Conservation (phyloP, 495 filamentous ascomycete genomes). For the Evernia prunastri region DNA sequence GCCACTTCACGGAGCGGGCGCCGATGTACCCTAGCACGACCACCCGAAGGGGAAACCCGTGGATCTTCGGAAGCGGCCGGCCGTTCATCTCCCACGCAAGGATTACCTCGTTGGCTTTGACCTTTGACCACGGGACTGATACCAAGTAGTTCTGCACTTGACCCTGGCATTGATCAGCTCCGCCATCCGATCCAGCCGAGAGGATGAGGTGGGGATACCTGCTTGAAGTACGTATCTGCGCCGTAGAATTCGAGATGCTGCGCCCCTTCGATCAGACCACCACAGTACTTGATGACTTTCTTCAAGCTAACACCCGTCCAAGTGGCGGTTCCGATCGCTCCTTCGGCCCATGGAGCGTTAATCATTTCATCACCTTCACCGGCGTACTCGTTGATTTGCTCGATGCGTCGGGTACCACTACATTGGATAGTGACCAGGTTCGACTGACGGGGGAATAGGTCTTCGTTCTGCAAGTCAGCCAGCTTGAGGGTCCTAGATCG, state of each 20-base stretch:
- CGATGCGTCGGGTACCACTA: constrained; percentile 52
- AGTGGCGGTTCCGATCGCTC: constrained; percentile 54
- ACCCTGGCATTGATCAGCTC: constrained; percentile 20
- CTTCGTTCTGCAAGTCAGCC: neutral
- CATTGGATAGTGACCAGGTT: constrained; percentile 53
- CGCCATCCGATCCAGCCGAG: neutral
- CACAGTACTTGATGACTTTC: constrained; percentile 55
- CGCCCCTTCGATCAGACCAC: constrained; percentile 44
- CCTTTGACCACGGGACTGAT: constrained; percentile 48
- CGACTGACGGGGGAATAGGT: constrained; percentile 42
- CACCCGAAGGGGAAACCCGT: constrained; percentile 56
- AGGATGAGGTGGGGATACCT: neutral
- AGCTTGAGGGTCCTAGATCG: neutral
- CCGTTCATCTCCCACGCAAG: constrained; percentile 69
- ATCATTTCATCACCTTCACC: constrained; percentile 58
- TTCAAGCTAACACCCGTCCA: constrained; percentile 53
- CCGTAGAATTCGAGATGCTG: constrained; percentile 53
- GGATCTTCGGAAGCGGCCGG: constrained; percentile 56
- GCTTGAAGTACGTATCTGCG: constrained; percentile 52
- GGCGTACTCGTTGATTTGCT: constrained; percentile 53
- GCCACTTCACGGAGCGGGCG: neutral
- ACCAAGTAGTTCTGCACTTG: constrained; percentile 32
- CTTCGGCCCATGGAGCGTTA: constrained; percentile 55
- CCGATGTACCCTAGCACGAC: constrained; percentile 59
- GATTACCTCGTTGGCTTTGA: constrained; percentile 58